These are phyloP conservation scores for Ceratorhiza oryzae-sativae DNA, from an alignment of 1,284 basidiomycete genomes.

Conservation along the genomic window DNA sequence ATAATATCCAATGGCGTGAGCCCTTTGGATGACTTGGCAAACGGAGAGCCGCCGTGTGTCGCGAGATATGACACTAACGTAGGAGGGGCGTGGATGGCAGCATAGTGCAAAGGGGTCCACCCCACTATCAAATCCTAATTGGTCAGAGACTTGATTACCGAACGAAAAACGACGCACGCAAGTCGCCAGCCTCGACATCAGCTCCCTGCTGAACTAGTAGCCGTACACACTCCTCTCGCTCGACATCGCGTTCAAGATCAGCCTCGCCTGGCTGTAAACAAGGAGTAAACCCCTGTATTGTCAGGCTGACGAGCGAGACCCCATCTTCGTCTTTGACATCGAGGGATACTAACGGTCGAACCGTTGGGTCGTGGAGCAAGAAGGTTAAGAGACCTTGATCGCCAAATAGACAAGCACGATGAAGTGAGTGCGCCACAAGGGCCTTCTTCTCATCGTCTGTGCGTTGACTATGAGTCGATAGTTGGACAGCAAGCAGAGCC, in stretches of 20 bases:
- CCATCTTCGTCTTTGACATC: conserved; percentile 81
- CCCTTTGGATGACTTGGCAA: conserved; percentile 74
- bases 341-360: conserved; percentile 72
- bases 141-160: conserved; percentile 14
- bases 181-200: conserved; percentile 68
- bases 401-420: conserved; percentile 75
- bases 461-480: conserved; percentile 71
- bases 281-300: conserved; percentile 74
- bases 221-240: conserved; percentile 86
- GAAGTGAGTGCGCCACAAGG: conserved; percentile 73
- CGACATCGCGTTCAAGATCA: conserved; percentile 80
- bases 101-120: conserved; percentile 96
- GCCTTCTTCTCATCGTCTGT: conserved; percentile 67
- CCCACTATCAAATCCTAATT: conserved; percentile 63
- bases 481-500: conserved; percentile 64
- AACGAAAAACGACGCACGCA: conserved; percentile 57
- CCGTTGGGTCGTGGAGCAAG: conserved; percentile 72
- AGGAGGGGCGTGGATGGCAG: conserved; percentile 85
- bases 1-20: conserved; percentile 87
- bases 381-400: conserved; percentile 74
- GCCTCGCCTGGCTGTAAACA: conserved; percentile 55
- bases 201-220: conserved; percentile 81
- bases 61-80: conserved; percentile 91
- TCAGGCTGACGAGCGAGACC: conserved; percentile 74
- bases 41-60: conserved; percentile 87